Conservation (phyloP, 208 protist genomes). For the Herpetomonas tarakana region DNA sequence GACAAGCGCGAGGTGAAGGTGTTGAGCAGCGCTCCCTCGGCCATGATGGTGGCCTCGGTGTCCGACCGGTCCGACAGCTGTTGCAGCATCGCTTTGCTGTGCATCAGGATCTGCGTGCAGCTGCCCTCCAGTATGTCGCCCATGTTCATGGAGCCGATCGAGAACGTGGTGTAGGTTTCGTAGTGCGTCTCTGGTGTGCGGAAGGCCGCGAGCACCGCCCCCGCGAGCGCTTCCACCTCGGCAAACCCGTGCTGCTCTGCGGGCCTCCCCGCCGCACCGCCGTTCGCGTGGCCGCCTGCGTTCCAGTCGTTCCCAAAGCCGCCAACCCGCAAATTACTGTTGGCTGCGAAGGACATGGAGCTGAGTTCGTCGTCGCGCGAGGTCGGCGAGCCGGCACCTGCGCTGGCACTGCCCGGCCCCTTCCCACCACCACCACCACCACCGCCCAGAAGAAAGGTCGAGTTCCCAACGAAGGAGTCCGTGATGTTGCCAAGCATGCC, state of each 20-base stretch:
- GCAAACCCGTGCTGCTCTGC: too few relatives aligned
- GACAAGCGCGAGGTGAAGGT: constrained; percentile 62
- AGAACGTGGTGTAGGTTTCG: constrained; percentile 50
- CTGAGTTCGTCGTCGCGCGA: neutral
- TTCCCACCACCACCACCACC: too few relatives aligned
- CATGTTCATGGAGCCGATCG: constrained; percentile 58
- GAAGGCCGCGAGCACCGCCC: constrained; percentile 56
- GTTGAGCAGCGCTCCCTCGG: constrained; percentile 28
- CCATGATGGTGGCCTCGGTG: constrained; percentile 48
- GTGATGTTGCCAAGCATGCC: constrained; percentile 35
- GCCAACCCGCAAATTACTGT: constrained; percentile 18
- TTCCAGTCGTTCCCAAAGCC: constrained; percentile 10
- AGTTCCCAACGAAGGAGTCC: constrained; percentile 21
- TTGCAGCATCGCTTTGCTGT: constrained; percentile 48
- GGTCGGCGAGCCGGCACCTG: neutral
- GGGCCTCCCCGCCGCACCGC: neutral
- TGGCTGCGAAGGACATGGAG: constrained; percentile 11
- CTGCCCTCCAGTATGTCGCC: constrained; percentile 60
- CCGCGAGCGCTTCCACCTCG: constrained; percentile 20
- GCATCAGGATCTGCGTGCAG: constrained; percentile 60
- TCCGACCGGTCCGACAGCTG: constrained; percentile 60
- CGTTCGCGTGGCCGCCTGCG: neutral
- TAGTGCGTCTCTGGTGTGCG: constrained; percentile 53
- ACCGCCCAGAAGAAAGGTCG: neutral
- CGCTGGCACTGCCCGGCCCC: constrained; percentile 2